These are phyloP conservation scores for Malus orientalis DNA, from an alignment of 306 rosid genomes.

Conservation along the genomic window DNA sequence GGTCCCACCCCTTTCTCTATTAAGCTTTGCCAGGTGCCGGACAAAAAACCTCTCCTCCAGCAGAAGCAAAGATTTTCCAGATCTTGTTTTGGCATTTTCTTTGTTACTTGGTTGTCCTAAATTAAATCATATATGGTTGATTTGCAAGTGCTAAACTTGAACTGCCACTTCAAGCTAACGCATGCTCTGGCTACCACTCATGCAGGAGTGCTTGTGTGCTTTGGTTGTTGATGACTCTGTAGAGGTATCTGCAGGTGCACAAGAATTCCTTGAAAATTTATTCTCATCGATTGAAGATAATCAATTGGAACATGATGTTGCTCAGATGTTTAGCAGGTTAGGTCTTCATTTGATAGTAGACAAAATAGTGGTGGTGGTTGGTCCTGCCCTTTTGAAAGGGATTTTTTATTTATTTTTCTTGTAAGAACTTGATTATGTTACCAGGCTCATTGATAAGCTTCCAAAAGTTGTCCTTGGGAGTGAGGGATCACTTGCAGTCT, in stretches of 20 bases:
- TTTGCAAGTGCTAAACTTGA: conserved; percentile 3
- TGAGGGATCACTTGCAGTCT: conserved; percentile 65
- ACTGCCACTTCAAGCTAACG: conserved; percentile 8
- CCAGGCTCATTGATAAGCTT: conserved; percentile 81
- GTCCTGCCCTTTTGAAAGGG: background rate
- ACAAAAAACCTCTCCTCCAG: background rate
- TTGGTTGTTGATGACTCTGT: conserved; percentile 67
- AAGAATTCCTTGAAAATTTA: conserved; percentile 56
- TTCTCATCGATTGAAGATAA: conserved; percentile 37
- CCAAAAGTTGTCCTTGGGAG: conserved; percentile 83
- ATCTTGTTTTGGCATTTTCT: background rate
- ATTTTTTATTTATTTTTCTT: background rate
- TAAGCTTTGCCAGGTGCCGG: too few species aligned
- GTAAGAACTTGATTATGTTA: conserved; percentile 15
- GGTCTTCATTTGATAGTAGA: conserved; percentile 10
- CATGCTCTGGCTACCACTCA: conserved; percentile 17
- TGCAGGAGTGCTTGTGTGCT: conserved; percentile 85
- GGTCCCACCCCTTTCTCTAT: too few species aligned
- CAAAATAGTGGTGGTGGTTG: background rate
- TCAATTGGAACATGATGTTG: conserved; percentile 42
- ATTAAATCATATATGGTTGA: background rate
- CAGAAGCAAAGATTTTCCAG: background rate
- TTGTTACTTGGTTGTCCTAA: background rate
- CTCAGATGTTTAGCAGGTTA: conserved; percentile 68
- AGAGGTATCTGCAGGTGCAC: conserved; percentile 68